Base-by-base conservation (phyloP, 352 stramenopile species). In the Phytophthora vignae region DNA sequence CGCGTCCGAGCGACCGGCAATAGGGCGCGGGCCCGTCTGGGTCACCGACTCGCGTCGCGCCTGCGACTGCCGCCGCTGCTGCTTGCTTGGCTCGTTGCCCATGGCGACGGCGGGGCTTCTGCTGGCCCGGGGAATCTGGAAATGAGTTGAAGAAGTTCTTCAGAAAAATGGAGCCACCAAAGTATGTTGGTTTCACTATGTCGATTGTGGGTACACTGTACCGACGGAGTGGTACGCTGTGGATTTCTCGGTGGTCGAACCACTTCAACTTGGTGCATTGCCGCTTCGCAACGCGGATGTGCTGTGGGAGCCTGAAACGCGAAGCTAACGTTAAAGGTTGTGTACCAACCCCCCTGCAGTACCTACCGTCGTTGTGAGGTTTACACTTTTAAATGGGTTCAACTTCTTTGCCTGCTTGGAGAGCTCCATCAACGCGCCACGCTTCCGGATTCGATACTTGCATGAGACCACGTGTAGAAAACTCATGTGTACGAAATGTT, bases 1-100 rank as follows among this genome's bases (percentile, higher is more conserved):
- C 14, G 67, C 19, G n/a, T 73, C 22, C 10, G 54, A 68, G 46
- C 69, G 62, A 21, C 58, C 73, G 46, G 64, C 59, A 19, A 78
- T 80, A 21, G 73, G 66, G 22, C 70, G 75, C 21, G 81, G 81
- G 14, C 81, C 79, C 0, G 81, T 84, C 66, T 82, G 62, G 15
- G 83, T 90, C 36, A 60, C 54, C 40, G 38, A 60, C 55, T 53
- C 36, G 36, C 36, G 56, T 19, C 19, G 44, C 27, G 56, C 38
- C 15, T 46, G 57, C 21, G 69, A 61, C 44, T 33, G 50, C 52
- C 57, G 66, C 12, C 57, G 40, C 14, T 74, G 74, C 17, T 74
- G 74, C 17, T 61, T 74, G 60, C 64, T 79, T 1, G 55, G 48
- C 8, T 62, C 60, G 53, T 79, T 82, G 63, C 71, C 75, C 75